Base-by-base conservation (phyloP, 2,329 filamentous ascomycete genomes). In the Colletotrichum lini region DNA sequence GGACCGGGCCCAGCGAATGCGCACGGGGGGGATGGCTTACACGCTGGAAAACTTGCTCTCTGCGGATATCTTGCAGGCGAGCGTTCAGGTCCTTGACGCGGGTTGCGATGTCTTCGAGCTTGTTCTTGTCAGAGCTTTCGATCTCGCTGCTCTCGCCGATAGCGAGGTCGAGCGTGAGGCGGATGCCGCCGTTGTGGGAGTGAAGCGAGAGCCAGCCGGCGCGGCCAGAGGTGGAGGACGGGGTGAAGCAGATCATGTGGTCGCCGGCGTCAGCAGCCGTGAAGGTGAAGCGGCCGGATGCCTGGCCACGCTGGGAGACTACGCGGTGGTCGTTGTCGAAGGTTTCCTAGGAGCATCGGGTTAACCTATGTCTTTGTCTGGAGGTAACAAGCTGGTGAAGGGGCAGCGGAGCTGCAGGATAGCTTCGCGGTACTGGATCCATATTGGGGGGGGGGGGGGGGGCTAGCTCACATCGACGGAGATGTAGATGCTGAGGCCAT, bases 261-360 rank as follows among this genome's bases (percentile, higher is more conserved):
- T 98, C 94, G 81, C 96, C 96, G n/a, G 93, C 89, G 82, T 98
- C 96, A 79, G 94, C 94, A 63, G 96, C 94, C 75, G 92, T 95
- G 89, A 99, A 98, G 78, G 96, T 98, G 87, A 98, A 98, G 79
- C 93, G 93, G 76, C 96, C 95, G 53, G 89, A 85, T 72, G 90
- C 84, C 52, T 88, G 83, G 77, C 96, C 95, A 72, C 92, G 92
- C 83, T 98, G 94, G 75, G 92, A 94, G 74, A 98, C 94, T 73
- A 99, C 93, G 74, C 95, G 95, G 89, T 99, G 96, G 86, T 98
- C 93, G 83, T 97, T 96, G 88, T 98, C 95, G 84, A 99, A 99
- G 78, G 93, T 89, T 87, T 99, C 96, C 89, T 93, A 72, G n/a
- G n/a, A 16, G 16, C 65, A 69, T 60, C 8, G 13, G 26, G 35